A percentile compares a stretch with the other conserved stretches of the same genome.
phyloP scores from a whole-genome alignment of 768 basidiomycete genomes.

The Psilocybe sp. region DNA sequence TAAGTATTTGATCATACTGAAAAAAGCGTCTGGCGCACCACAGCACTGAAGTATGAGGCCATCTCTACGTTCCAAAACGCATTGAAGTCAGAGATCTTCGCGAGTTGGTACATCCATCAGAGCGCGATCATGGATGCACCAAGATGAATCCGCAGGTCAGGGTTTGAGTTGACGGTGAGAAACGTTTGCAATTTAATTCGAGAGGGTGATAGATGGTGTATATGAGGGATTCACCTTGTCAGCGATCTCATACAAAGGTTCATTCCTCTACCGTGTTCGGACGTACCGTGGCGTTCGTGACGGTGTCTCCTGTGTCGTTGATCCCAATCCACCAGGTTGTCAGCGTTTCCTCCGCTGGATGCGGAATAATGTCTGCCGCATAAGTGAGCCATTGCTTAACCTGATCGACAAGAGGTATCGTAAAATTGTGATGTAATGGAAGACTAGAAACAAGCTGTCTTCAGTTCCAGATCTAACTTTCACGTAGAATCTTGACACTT shows the following conservation, averaged over 20 bases:
- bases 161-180: neutral
- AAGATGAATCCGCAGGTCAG: neutral
- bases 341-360: conserved; percentile 38
- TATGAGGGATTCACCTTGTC: no score
- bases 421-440: conserved; percentile 46
- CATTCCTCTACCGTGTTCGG: neutral
- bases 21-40: no score
- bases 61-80: conserved; percentile 51
- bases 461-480: neutral
- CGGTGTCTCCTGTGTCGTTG: conserved; percentile 53
- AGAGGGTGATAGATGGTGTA: no score
- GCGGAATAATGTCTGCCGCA: conserved; percentile 42
- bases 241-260: neutral
- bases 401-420: conserved; percentile 44
- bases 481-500: conserved; percentile 7
- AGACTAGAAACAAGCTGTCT: conserved; percentile 25
- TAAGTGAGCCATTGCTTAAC: conserved; percentile 47
- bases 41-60: conserved; percentile 45
- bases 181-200: no score
- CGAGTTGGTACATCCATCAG: no score
- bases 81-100: conserved; percentile 48
- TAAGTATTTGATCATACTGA: no score
- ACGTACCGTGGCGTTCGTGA: conserved; percentile 32
- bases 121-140: no score
- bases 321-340: conserved; percentile 60